phyloP scores from a whole-genome alignment of 2,329 filamentous ascomycete genomes.

The Xylaria sp. region DNA sequence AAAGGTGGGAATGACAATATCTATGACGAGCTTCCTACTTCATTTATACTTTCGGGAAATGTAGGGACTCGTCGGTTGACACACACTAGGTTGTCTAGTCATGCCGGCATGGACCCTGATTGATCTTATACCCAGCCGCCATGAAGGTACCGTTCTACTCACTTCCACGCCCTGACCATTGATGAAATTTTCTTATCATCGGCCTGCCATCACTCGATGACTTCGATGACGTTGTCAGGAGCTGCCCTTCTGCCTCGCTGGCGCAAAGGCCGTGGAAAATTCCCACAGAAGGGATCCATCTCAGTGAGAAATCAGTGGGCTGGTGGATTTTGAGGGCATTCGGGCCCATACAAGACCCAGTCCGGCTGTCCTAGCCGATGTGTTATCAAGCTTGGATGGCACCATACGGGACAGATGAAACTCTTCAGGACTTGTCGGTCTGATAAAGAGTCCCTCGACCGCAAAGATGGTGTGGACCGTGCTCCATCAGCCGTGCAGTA shows the following conservation, averaged over 20 bases:
- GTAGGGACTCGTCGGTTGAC: constrained; percentile 15
- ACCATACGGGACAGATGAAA: constrained; percentile 28
- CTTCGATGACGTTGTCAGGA: constrained; percentile 32
- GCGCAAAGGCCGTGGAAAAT: constrained; percentile 3
- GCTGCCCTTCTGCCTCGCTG: constrained; percentile 18
- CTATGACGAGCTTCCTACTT: constrained; percentile 13
- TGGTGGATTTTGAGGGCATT: constrained; percentile 26
- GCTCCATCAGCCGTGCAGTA: constrained; percentile 30
- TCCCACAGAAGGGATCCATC: constrained; percentile 31
- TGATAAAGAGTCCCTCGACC: constrained; percentile 23
- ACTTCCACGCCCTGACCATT: not conserved
- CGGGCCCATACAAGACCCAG: constrained; percentile 23
- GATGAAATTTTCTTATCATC: constrained; percentile 25
- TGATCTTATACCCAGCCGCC: constrained; percentile 28
- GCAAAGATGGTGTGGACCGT: constrained; percentile 17
- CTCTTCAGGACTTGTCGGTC: constrained; percentile 25
- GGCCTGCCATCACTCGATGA: constrained; percentile 24
- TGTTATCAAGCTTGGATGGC: constrained; percentile 14
- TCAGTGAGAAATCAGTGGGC: constrained; percentile 19
- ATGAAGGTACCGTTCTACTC: not conserved
- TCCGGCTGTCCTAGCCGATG: constrained; percentile 27
- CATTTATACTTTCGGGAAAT: constrained; percentile 9
- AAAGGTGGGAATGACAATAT: constrained; percentile 9
- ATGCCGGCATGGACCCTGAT: constrained; percentile 16
- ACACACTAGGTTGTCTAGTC: constrained; percentile 22